phyloP scores from a whole-genome alignment of 2,329 filamentous ascomycete species.

The Sarocladium kiliense region DNA sequence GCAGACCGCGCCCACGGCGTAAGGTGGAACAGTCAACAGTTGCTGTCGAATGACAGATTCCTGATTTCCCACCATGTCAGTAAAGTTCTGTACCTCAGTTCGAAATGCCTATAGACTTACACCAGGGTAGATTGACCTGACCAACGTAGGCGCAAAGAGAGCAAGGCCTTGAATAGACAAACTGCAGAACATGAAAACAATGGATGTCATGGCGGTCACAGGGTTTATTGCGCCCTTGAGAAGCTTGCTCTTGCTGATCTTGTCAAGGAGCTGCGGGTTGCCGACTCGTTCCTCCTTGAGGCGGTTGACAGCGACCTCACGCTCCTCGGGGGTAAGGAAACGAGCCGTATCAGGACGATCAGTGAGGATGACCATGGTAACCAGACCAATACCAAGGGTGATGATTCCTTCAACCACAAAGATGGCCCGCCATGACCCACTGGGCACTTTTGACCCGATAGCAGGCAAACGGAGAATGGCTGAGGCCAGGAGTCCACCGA shows the following conservation, averaged over 20 bases:
- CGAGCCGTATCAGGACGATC: conserved; percentile 63
- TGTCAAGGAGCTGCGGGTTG: conserved; percentile 58
- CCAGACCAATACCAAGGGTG: conserved; percentile 42
- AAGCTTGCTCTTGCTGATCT: conserved; percentile 53
- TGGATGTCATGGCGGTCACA: conserved; percentile 48
- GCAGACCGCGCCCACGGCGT: conserved; percentile 63
- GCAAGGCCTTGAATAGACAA: conserved; percentile 67
- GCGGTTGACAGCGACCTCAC: conserved; percentile 59
- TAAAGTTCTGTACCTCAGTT: not conserved
- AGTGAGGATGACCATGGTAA: conserved; percentile 61
- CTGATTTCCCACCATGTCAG: conserved; percentile 20
- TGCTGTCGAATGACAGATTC: conserved; percentile 56
- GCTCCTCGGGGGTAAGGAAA: conserved; percentile 63
- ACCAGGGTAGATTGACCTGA: conserved; percentile 59
- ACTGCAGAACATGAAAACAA: conserved; percentile 61
- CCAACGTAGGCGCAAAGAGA: conserved; percentile 66
- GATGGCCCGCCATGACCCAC: conserved; percentile 63
- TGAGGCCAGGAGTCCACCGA: conserved; percentile 61
- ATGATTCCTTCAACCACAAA: conserved; percentile 67
- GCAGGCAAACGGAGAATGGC: conserved; percentile 57
- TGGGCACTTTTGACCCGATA: conserved; percentile 39
- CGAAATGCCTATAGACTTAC: conserved; percentile 15
- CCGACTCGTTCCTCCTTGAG: conserved; percentile 64
- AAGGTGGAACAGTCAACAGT: conserved; percentile 65
- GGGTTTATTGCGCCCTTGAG: conserved; percentile 59